Evolutionary conservation across 2,329 filamentous ascomycete genomes (phyloP).

Genomic region (Venturia effusa): DNA sequence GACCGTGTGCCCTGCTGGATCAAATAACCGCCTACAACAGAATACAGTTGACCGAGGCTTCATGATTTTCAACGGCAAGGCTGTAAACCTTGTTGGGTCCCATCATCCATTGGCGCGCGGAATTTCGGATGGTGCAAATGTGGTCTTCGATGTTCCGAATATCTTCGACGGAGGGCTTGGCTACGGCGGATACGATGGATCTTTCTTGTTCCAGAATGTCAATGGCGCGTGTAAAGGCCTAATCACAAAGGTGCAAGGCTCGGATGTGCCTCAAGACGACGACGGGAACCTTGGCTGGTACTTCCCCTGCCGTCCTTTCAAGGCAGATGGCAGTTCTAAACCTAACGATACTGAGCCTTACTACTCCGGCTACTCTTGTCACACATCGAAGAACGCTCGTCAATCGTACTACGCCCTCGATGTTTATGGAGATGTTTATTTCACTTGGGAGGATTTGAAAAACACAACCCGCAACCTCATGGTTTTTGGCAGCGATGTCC

Average conservation of each 20-base stretch:
- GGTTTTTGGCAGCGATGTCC: conserved; percentile 86
- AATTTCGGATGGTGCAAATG: conserved; percentile 63
- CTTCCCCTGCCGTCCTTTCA: conserved; percentile 84
- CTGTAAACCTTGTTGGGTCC: conserved; percentile 71
- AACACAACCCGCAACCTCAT: conserved; percentile 84
- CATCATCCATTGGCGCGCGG: conserved; percentile 71
- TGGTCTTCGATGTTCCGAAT: conserved; percentile 74
- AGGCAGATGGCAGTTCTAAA: conserved; percentile 77
- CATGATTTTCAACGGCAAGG: conserved; percentile 93
- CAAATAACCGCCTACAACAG: conserved; percentile 57
- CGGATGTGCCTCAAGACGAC: conserved; percentile 68
- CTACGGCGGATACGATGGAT: conserved; percentile 60
- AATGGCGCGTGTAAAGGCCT: conserved; percentile 92
- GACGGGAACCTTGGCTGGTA: conserved; percentile 83
- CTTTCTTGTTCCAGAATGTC: conserved; percentile 96
- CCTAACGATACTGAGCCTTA: conserved; percentile 64
- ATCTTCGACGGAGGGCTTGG: conserved; percentile 54
- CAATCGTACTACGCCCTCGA: conserved; percentile 63
- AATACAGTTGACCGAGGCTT: conserved; percentile 74
- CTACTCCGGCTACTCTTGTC: conserved; percentile 81
- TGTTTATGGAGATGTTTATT: conserved; percentile 83
- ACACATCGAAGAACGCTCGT: conserved; percentile 61
- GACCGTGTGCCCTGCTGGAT: conserved; percentile 67
- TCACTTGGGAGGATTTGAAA: conserved; percentile 86
- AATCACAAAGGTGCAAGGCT: conserved; percentile 60